Evolutionary conservation across 1,284 basidiomycete genomes (phyloP).

Genomic region (Cutaneotrichosporon cavernicola): DNA sequence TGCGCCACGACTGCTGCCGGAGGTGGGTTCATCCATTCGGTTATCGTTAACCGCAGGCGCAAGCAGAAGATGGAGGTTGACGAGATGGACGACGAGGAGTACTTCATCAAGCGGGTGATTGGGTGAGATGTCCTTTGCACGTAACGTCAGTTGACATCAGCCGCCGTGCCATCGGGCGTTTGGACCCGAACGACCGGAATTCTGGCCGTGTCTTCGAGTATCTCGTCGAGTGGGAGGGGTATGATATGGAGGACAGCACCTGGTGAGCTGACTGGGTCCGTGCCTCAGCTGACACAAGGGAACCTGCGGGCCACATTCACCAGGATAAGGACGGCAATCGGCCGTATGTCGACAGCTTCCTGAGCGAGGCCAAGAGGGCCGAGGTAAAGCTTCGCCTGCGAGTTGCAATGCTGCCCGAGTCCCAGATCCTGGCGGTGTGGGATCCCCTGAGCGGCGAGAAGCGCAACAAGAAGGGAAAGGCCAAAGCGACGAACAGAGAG

Average conservation of each 20-base stretch:
- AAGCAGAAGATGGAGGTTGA: conserved; percentile 20
- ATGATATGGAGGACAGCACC: conserved; percentile 21
- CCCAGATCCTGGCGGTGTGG: not conserved
- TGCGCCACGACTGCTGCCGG: conserved; percentile 25
- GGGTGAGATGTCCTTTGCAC: not conserved
- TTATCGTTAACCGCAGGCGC: conserved; percentile 11
- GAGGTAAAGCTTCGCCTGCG: not conserved
- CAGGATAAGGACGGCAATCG: not conserved
- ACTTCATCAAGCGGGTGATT: conserved; percentile 22
- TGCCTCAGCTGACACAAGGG: conserved; percentile 3
- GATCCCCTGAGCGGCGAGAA: not conserved
- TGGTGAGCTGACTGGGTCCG: conserved; percentile 15
- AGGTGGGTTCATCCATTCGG: conserved; percentile 8
- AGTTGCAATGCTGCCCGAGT: not conserved
- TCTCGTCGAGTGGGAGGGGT: conserved; percentile 29
- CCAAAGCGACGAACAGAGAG: too few species aligned
- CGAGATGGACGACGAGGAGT: conserved; percentile 16
- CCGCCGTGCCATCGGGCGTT: conserved; percentile 10
- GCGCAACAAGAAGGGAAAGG: not conserved
- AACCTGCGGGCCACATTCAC: not conserved
- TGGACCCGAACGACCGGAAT: not conserved
- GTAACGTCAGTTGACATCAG: not conserved
- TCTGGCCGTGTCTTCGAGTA: conserved; percentile 20
- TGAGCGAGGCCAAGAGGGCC: not conserved
- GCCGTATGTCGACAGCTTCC: not conserved